Evolutionary conservation across 1,284 basidiomycete genomes (phyloP), one percentile per base, ranked within the genome.

Genomic region (Trichosporon sp.): DNA sequence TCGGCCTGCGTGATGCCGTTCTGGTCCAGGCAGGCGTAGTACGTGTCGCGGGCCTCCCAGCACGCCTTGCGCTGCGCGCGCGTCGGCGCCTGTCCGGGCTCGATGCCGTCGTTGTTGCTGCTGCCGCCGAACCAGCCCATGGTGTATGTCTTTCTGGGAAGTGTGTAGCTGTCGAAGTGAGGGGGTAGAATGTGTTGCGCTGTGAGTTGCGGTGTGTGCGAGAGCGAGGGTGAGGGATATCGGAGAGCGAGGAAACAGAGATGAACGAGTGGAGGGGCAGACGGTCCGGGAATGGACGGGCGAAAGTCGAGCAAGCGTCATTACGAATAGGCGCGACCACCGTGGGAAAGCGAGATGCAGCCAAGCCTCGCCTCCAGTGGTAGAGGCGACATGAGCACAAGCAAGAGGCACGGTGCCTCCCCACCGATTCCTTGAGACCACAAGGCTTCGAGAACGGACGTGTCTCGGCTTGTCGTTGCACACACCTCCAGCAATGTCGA

Each of bases 21-120:
- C 67, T 75, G 73, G 67, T 81, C 81, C 25, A 85, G 75, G 73
- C 84, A 85, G 21, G 72, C 76, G 68, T 84, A 84, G 73, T 82
- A 85, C 25, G 74, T 75, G 72, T 85, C 84, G 32, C 84, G 78
- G 3, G 76, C 70, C 4, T 69, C 67, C 84, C 84, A 85, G 76
- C 84, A 85, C 64, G 76, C 72, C 62, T 77, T 68, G 2, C 84
- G 77, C 68, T 82, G 78, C 69, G 80, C 78, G 34, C 84, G 76
- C 27, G 75, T 79, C 3, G 83, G 84, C 8, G 83, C 83, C 31
- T 74, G 69, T 58, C 64, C 69, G 18, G 66, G 63, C 15, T 67
- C 66, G 34, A 62, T 42, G 65, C 53, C 27, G 53, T 15, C 21
- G 32, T 18, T 15, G 51, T 9, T 4, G 63, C 53, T 25, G 64